A percentile compares a stretch with the other conserved stretches of the same genome.
phyloP scores from a whole-genome alignment of 352 stramenopile genomes.

The Blastocystis sp. region DNA sequence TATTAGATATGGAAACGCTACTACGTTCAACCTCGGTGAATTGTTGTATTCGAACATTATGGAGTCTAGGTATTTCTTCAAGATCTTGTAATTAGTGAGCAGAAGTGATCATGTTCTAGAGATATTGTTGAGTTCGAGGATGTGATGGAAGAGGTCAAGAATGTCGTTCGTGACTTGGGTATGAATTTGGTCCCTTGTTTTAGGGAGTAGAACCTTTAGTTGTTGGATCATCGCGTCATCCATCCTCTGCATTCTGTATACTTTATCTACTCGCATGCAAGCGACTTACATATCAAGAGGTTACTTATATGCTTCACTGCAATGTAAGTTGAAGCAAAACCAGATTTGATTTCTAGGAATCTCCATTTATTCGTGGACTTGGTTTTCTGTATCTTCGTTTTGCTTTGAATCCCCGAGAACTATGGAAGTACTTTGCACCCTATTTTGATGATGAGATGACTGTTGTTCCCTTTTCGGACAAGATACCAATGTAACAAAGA shows the following conservation, averaged over 20 bases:
- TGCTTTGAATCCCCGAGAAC: conserved; percentile 4
- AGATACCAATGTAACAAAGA: neutral
- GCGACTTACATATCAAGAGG: conserved; percentile 40
- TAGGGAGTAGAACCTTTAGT: conserved; percentile 42
- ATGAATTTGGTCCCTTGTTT: neutral
- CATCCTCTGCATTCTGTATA: conserved; percentile 62
- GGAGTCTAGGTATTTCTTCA: conserved; percentile 61
- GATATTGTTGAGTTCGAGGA: conserved; percentile 47
- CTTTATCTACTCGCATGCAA: conserved; percentile 16
- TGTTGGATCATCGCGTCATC: conserved; percentile 55
- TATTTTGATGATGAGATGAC: conserved; percentile 30
- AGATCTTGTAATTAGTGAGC: conserved; percentile 10
- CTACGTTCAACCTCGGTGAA: conserved; percentile 44
- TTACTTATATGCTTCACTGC: conserved; percentile 10
- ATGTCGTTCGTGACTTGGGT: conserved; percentile 24
- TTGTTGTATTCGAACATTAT: conserved; percentile 45
- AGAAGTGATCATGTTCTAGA: neutral
- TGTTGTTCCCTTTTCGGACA: conserved; percentile 13
- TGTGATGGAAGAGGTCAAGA: conserved; percentile 36
- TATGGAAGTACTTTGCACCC: conserved; percentile 54
- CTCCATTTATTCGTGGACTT: conserved; percentile 11
- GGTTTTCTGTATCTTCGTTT: conserved; percentile 55
- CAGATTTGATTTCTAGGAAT: neutral
- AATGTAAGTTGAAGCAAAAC: neutral
- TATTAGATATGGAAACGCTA: conserved; percentile 36